Conservation (phyloP, 1,139 yeast genomes). For the Debaryomycetaceae sp. region DNA sequence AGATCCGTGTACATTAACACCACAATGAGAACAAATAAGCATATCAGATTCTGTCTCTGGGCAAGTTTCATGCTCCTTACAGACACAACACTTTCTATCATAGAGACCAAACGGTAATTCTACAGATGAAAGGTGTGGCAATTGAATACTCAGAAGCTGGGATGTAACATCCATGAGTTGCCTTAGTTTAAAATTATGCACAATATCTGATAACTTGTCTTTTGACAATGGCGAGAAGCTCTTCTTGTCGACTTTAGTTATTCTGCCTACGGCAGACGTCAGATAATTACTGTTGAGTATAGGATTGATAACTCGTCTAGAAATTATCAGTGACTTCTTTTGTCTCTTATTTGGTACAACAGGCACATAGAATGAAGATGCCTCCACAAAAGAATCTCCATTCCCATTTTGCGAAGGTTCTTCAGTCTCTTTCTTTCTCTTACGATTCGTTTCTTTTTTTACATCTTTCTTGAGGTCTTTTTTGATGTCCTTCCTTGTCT, state of each 20-base stretch:
- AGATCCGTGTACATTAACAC: constrained; percentile 62
- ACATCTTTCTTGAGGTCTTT: constrained; percentile 1
- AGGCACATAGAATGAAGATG: neutral
- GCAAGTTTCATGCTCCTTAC: constrained; percentile 40
- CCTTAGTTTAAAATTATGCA: constrained; percentile 14
- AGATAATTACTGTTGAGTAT: constrained; percentile 16
- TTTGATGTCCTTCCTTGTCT: neutral
- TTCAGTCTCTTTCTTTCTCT: neutral
- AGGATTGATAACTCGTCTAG: constrained; percentile 12
- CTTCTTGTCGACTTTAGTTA: constrained; percentile 12
- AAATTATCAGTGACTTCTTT: constrained; percentile 4
- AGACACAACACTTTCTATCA: constrained; percentile 51
- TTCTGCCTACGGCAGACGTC: constrained; percentile 8
- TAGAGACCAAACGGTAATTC: constrained; percentile 21
- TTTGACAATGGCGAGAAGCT: constrained; percentile 9
- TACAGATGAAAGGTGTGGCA: constrained; percentile 17
- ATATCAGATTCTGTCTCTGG: constrained; percentile 23
- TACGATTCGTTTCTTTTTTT: neutral
- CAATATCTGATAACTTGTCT: constrained; percentile 8
- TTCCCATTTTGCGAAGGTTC: neutral
- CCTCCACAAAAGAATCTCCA: neutral
- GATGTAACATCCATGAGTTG: constrained; percentile 23
- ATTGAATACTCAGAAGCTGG: constrained; percentile 17
- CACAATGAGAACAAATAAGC: constrained; percentile 65
- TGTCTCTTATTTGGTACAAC: constrained; percentile 4